phyloP scores from a whole-genome alignment of 2,329 filamentous ascomycete species.

The Hymenoscyphus occultus region DNA sequence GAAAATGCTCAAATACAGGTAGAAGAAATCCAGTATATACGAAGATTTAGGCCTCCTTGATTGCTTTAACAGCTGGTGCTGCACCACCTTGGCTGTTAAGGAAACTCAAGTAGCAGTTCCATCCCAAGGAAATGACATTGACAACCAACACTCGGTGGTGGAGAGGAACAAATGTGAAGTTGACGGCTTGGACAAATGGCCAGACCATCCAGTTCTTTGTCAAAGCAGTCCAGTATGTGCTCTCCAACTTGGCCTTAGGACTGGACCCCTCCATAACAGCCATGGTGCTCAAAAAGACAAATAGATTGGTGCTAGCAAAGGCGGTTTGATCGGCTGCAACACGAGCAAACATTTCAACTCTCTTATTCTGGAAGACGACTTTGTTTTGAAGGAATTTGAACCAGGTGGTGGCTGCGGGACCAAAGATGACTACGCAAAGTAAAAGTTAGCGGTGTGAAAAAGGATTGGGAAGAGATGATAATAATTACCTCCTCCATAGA shows the following conservation, averaged over 20 bases:
- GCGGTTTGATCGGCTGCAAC: constrained; percentile 63
- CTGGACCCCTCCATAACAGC: constrained; percentile 60
- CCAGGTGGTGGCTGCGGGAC: constrained; percentile 69
- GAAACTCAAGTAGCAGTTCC: constrained; percentile 42
- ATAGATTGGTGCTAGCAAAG: constrained; percentile 64
- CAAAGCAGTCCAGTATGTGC: constrained; percentile 58
- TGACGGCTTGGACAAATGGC: constrained; percentile 64
- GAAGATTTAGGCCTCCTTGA: not conserved
- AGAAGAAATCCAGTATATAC: not conserved
- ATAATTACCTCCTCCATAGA: constrained; percentile 70
- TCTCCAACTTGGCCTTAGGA: constrained; percentile 58
- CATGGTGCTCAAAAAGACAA: constrained; percentile 65
- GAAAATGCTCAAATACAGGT: not conserved
- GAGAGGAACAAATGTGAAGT: constrained; percentile 69
- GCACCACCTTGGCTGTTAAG: constrained; percentile 29
- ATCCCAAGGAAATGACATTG: constrained; percentile 64
- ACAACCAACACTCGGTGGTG: constrained; percentile 68
- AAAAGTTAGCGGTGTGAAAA: constrained; percentile 20
- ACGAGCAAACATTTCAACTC: constrained; percentile 59
- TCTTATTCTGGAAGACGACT: constrained; percentile 55
- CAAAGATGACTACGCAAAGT: constrained; percentile 55
- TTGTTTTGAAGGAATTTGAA: constrained; percentile 63
- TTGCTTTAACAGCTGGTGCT: not conserved
- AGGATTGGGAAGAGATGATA: constrained; percentile 4
- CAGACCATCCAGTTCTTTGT: constrained; percentile 70